Evolutionary conservation across 805 yeast species (phyloP), one percentile per base, ranked within the genome.

Genomic region (Nakazawaea sp.): DNA sequence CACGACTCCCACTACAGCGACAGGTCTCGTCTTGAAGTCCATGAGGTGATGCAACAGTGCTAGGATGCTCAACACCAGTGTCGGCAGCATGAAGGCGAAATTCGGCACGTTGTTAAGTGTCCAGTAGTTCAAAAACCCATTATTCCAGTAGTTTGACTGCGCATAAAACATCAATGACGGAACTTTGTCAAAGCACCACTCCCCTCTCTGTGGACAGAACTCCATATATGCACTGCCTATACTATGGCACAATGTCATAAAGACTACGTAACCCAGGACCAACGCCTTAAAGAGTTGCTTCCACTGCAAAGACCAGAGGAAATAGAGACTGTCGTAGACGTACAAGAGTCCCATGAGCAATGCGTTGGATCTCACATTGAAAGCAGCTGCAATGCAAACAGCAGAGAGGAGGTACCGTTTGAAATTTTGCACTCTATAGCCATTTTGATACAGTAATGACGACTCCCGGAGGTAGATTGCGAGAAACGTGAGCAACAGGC

Each of bases 101-200:
- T 89, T 84, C 9, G 96, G 96, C 6, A 85, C 56, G 49, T 92
- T 90, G 50, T 76, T 77, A 0, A 66, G 41, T 0, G 92, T 81
- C 90, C 96, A 92, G 58, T 92, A 92, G 28, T 59, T 64, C 39
- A 92, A 56, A 36, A 89, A 75, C 0, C 98, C 97, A 30, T 66
- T 70, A 47, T 78, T 72, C 98, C 98, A 92, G 55, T 90, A 88
- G 45, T 76, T 67, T 1, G 59, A 41, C 57, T 92, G 98, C 5
- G 94, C 83, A 54, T 68, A 85, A 3, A 72, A 55, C 47, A 78
- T 78, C 11, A 90, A 62, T 17, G 81, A 70, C 5, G 84, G 86
- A 0, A 83, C 35, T 3, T 44, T 41, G 4, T 61, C 45, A 11
- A 60, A 43, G 54, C 98, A 90, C 97, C 97, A 90, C 43, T 70